Evolutionary conservation across 352 stramenopile species (phyloP).

Genomic region (Phytophthora pinifolia): DNA sequence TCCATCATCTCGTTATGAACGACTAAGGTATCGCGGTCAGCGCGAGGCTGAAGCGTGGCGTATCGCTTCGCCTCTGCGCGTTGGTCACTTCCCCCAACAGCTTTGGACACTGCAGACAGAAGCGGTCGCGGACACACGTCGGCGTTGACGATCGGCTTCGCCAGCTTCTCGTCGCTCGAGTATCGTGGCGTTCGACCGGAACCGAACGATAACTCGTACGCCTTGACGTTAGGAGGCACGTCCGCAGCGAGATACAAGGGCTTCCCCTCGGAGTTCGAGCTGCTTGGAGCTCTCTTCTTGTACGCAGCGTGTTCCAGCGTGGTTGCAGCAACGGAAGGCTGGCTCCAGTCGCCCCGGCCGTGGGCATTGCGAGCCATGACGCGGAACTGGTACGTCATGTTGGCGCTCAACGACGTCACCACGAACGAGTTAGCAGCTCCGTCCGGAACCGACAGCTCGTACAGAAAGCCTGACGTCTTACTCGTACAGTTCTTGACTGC

Average conservation of each 20-base stretch:
- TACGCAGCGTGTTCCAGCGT: constrained; percentile 36
- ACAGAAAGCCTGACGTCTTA: constrained; percentile 52
- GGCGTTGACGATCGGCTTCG: constrained; percentile 34
- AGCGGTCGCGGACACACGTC: constrained; percentile 41
- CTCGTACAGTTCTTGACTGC: constrained; percentile 61
- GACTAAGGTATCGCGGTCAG: constrained; percentile 48
- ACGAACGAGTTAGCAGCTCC: constrained; percentile 25
- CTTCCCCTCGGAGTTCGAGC: constrained; percentile 6
- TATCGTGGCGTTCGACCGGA: constrained; percentile 72
- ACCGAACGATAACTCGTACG: constrained; percentile 48
- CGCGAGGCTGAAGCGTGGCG: constrained; percentile 35
- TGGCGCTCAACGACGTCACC: constrained; percentile 69
- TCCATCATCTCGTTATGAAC: constrained; percentile 68
- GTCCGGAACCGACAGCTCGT: constrained; percentile 43
- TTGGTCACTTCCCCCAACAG: constrained; percentile 9
- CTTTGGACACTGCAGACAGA: constrained; percentile 13
- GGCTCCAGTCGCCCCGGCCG: constrained; percentile 70
- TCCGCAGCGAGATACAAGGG: constrained; percentile 38
- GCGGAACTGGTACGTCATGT: constrained; percentile 85
- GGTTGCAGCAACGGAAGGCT: constrained; percentile 54
- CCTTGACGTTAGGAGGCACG: constrained; percentile 48
- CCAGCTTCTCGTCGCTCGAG: constrained; percentile 26
- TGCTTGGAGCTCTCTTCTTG: constrained; percentile 12
- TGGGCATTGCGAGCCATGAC: constrained; percentile 68
- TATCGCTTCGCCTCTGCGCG: constrained; percentile 34